These are phyloP conservation scores for Gymnopus androsaceus DNA, from an alignment of 1,284 basidiomycete genomes.

Conservation along the genomic window DNA sequence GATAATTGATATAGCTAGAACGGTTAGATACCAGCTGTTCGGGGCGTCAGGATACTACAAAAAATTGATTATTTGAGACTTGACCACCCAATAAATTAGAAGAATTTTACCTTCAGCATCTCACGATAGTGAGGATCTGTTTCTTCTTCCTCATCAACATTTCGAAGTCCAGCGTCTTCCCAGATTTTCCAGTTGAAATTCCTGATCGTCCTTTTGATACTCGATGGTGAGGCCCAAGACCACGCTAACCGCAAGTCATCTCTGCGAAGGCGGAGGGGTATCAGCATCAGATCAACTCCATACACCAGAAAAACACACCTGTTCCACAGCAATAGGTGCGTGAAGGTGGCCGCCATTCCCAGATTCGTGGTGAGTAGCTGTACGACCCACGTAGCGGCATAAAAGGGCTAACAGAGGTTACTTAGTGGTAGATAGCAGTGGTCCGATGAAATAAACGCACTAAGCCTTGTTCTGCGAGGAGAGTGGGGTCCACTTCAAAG, in stretches of 20 bases:
- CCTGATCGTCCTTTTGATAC: constrained; percentile 32
- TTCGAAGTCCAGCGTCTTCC: constrained; percentile 21
- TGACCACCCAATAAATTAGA: neutral
- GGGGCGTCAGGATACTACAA: constrained; percentile 55
- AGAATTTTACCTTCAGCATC: constrained; percentile 4
- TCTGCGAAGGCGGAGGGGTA: no score
- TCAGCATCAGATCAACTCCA: no score
- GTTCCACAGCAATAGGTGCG: constrained; percentile 53
- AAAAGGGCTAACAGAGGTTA: neutral
- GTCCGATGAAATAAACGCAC: neutral
- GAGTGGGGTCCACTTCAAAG: constrained; percentile 42
- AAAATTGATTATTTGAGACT: neutral
- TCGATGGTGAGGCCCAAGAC: constrained; percentile 41
- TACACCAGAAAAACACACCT: no score
- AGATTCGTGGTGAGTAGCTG: constrained; percentile 42
- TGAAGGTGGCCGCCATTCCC: constrained; percentile 45
- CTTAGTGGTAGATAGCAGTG: neutral
- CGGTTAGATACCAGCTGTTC: constrained; percentile 60
- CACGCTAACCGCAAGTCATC: constrained; percentile 45
- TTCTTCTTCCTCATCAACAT: constrained; percentile 21
- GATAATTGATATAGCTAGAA: constrained; percentile 46
- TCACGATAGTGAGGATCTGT: constrained; percentile 15
- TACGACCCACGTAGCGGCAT: neutral
- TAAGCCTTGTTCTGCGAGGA: constrained; percentile 33
- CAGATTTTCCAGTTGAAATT: constrained; percentile 48